Evolutionary conservation across 1,284 basidiomycete species (phyloP), one percentile per base, ranked within the genome.

Genomic region (Trichosporon sp.): DNA sequence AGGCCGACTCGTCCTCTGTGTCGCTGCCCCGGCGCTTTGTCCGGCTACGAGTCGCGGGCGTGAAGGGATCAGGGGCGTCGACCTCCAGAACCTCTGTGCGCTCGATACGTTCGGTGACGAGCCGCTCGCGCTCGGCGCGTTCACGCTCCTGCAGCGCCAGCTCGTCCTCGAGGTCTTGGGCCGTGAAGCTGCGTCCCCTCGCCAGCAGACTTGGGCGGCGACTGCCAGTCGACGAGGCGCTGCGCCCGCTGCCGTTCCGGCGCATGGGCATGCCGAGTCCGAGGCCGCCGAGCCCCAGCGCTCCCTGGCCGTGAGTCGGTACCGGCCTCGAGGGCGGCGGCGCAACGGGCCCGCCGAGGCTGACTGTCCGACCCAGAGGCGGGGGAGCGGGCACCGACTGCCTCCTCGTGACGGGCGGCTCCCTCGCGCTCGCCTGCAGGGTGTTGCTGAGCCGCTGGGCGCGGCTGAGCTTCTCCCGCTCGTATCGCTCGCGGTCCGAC

Each of bases 161-260:
- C 59, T 73, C 74, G 3, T 65, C 71, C 31, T 71, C 69, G 5
- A 81, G 73, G 58, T 81, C 79, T 16, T 70, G 69, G 2, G 79
- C 79, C 6, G 79, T 81, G 61, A 80, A 81, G 65, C 74, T 78
- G 9, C 73, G 66, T 4, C 78, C 78, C 40, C 78, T 69, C 46
- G 77, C 77, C 1, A 81, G 69, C 1, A 80, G 70, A 54, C 71
- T 65, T 0, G 74, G 74, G 34, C 64, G 49, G 4, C 68, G 61
- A 46, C 60, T 65, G 4, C 70, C 70, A 4, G 60, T 23, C 49
- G 71, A 69, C 7, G 71, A 70, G 10, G 66, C 63, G 11, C 67
- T 56, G 14, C 67, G 63, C 2, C 62, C 54, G 10, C 66, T 58
- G 25, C 37, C 57, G 27, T 64, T 31, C 4, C 67, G 60, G 11